Conservation (phyloP, 768 basidiomycete genomes). For the Boletus eberwhitei region DNA sequence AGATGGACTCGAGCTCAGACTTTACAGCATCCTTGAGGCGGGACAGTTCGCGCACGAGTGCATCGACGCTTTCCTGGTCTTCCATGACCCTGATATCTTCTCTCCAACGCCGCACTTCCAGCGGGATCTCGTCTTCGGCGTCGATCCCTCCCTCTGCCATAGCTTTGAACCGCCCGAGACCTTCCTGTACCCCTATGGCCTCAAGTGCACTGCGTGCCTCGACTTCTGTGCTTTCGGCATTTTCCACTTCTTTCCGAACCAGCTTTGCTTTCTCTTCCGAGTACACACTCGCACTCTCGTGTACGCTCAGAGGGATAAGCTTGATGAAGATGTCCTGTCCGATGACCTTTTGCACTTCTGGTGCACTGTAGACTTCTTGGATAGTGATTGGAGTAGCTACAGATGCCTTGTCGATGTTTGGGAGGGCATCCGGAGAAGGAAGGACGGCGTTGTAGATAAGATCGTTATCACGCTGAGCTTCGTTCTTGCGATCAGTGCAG, state of each 20-base stretch:
- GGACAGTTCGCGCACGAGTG: conserved; percentile 55
- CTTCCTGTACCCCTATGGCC: conserved; percentile 73
- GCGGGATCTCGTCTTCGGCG: conserved; percentile 63
- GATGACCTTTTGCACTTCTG: conserved; percentile 92
- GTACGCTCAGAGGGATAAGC: conserved; percentile 89
- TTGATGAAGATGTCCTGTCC: conserved; percentile 87
- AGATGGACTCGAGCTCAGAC: conserved; percentile 57
- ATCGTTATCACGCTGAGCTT: conserved; percentile 89
- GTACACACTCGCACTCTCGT: conserved; percentile 94
- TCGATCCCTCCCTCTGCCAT: conserved; percentile 65
- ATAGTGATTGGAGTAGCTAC: conserved; percentile 87
- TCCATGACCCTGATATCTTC: conserved; percentile 73
- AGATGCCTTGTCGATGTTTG: conserved; percentile 74
- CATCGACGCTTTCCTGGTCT: conserved; percentile 63
- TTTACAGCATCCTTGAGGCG: conserved; percentile 56
- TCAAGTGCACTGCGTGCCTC: conserved; percentile 79
- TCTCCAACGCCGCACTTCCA: conserved; percentile 69
- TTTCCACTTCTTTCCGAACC: conserved; percentile 85
- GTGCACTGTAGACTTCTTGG: conserved; percentile 87
- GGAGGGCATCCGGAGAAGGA: conserved; percentile 73
- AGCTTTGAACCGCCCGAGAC: conserved; percentile 62
- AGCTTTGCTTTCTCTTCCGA: conserved; percentile 98
- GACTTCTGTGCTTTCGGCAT: conserved; percentile 77
- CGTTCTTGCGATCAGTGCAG: conserved; percentile 68
- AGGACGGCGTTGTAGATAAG: conserved; percentile 94